phyloP scores from a whole-genome alignment of 176 grass and related monocot genomes.

The Typha latifolia region DNA sequence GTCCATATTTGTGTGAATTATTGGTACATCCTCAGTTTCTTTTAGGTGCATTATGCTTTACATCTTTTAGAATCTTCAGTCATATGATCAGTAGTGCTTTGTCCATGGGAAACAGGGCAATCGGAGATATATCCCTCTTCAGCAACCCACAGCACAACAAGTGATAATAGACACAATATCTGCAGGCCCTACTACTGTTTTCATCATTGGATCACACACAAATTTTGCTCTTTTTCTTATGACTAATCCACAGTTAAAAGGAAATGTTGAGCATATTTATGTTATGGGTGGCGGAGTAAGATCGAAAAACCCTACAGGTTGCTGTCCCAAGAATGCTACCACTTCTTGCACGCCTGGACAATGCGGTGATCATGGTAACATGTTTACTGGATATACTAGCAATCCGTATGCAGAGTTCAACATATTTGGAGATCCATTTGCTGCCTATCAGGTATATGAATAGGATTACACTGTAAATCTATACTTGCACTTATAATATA shows the following conservation, averaged over 20 bases:
- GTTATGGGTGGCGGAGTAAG: conserved; percentile 84
- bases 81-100: background rate
- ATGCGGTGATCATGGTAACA: conserved; percentile 71
- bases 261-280: conserved; percentile 81
- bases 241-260: conserved; percentile 56
- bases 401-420: conserved; percentile 86
- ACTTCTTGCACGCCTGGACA: conserved; percentile 43
- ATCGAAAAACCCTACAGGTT: conserved; percentile 69
- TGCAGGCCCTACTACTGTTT: conserved; percentile 46
- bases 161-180: conserved; percentile 68
- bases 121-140: conserved; percentile 56
- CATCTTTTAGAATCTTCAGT: no score
- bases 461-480: background rate
- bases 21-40: no score
- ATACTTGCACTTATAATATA: background rate
- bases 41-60: no score
- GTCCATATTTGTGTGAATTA: no score
- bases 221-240: conserved; percentile 78
- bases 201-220: conserved; percentile 59
- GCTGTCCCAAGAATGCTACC: conserved; percentile 37
- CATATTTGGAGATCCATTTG: conserved; percentile 83
- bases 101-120: conserved; percentile 33
- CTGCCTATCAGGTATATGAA: conserved; percentile 66
- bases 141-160: conserved; percentile 54
- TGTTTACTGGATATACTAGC: conserved; percentile 55